Evolutionary conservation across 176 grass and related monocot genomes (phyloP), one percentile per base, ranked within the genome.

Genomic region (Microstegium vimineum): DNA sequence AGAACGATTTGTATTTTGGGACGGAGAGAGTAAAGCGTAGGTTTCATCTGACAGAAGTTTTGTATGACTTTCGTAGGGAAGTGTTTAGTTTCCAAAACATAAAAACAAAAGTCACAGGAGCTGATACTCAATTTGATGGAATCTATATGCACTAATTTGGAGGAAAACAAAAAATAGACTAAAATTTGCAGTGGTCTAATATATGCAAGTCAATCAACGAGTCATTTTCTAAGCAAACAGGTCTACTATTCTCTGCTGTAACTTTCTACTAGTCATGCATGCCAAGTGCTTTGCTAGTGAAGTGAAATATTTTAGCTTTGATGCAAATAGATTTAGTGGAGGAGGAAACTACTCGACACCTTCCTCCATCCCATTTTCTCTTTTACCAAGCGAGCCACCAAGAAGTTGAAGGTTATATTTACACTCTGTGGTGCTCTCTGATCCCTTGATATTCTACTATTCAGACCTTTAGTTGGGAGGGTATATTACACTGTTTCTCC

Each of bases 341-440:
- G 14, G 37, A 67, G 16, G 75, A 86, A 73, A 36, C 56, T 64
- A 65, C 75, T 64, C 3, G 11, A n/a, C 41, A 64, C 66, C 75
- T 85, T 85, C 75, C 5, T 79, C 31, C 12, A 52, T 35, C 3
- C 52, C 67, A 31, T 73, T 62, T 85, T 69, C 56, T 60, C 10
- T 27, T 61, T 26, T 61, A 61, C n/a, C 54, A 31, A 84, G 20
- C 23, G 13, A 46, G 20, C 49, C n/a, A 25, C 51, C n/a, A 71
- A 47, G 22, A 78, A 77, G 17, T 15, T 57, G 37, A 46, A 69
- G 65, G 14, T 2, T 45, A 37, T 20, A 27, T 65, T 61, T 61
- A 27, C 25, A 5, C 25, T 56, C 9, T 28, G 1, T 32, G 46
- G 61, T 46, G 60, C 60, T 67, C 20, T 36, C 64, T 8, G 9